A percentile compares a stretch with the other conserved stretches of the same genome.
These are phyloP conservation scores for Nakazawaea wickerhamii DNA, from an alignment of 805 yeast genomes.

Conservation along the genomic window DNA sequence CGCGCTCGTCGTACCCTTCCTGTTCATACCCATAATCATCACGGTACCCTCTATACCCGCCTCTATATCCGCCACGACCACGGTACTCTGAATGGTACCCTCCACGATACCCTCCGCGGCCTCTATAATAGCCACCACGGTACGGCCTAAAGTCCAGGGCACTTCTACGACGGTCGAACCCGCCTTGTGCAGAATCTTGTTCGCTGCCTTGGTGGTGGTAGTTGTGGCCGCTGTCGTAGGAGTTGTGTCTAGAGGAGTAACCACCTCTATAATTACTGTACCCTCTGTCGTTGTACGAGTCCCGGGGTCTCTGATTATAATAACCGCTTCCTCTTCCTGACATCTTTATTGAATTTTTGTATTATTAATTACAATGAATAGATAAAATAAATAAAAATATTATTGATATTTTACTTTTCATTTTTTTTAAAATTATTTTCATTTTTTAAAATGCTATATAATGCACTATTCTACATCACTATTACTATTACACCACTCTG, in stretches of 20 bases:
- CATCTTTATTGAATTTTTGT: not conserved
- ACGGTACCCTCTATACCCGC: constrained; percentile 11
- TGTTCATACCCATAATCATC: constrained; percentile 5
- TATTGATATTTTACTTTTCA: not conserved
- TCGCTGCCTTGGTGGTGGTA: not conserved
- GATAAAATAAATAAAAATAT: no score
- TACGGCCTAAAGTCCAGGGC: not conserved
- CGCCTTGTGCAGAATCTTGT: not conserved
- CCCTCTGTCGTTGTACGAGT: constrained; percentile 11
- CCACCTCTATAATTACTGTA: constrained; percentile 5
- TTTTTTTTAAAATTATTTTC: not conserved
- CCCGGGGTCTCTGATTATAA: not conserved
- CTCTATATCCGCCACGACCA: constrained; percentile 1
- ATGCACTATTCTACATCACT: constrained; percentile 41
- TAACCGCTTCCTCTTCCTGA: constrained; percentile 4
- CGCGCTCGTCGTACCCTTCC: not conserved
- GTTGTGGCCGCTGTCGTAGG: not conserved
- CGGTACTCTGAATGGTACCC: not conserved
- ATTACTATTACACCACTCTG: constrained; percentile 52
- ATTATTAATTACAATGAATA: no score
- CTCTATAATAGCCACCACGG: constrained; percentile 1
- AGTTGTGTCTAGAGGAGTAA: not conserved
- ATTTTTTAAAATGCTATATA: not conserved
- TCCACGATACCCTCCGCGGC: constrained; percentile 7
- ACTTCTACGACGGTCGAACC: not conserved